Evolutionary conservation across 163 green algal species (phyloP), one percentile per base, ranked within the genome.

Genomic region (Prototheca cutis): DNA sequence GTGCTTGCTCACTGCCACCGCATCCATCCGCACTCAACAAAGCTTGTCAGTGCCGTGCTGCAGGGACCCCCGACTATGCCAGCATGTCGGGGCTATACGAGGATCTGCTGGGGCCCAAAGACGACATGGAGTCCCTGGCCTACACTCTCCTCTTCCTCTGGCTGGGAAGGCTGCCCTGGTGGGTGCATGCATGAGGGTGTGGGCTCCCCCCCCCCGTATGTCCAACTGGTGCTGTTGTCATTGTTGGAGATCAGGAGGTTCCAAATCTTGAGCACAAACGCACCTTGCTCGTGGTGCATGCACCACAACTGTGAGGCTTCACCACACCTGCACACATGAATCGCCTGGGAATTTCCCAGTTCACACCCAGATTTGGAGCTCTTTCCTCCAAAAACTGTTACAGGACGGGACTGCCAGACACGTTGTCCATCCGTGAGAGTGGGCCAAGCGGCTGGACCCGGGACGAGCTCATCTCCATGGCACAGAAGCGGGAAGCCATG

Each of bases 101-200:
- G 23, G 7, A 45, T 21, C 32, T 33, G 24, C 53, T 63, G 0
- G 61, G 62, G 6, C 51, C 48, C 17, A 1, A 21, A 1, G 71
- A 76, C 42, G 71, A 79, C 53, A 36, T 73, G 15, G 61, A 76
- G 49, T 52, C 39, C 6, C 47, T 79, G 36, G 71, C 23, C 15
- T 79, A 76, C 39, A 58, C 56, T 0, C 54, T 79, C n/a, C 49
- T 79, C 48, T 63, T 73, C 61, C 55, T 77, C 33, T 62, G 42
- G 13, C 31, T 67, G 39, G 32, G 59, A 18, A 30, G 58, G 3
- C 25, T 72, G 52, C 65, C 62, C 10, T 69, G 62, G 62, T 66
- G 51, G 6, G 48, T 17, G 19, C 1, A 32, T 4, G n/a, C 1
- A 17, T 24, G 23, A 15, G 5, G 15, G 5, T 28, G 42, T 28